phyloP scores from a whole-genome alignment of 2,329 filamentous ascomycete genomes.

The Penicillium sp. region DNA sequence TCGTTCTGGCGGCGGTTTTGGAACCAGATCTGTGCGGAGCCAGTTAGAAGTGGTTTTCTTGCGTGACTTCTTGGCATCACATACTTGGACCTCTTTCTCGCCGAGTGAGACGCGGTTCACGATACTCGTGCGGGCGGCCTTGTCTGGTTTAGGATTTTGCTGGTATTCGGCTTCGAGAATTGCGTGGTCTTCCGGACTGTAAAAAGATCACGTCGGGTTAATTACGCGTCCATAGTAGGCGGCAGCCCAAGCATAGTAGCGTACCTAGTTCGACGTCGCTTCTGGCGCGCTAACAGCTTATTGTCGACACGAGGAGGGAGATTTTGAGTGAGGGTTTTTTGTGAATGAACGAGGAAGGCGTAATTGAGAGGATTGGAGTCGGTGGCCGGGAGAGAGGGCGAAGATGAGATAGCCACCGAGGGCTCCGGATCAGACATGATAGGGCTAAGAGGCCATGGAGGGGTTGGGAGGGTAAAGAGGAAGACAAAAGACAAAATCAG shows the following conservation, averaged over 20 bases:
- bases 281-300: constrained; percentile 60
- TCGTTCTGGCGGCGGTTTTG: constrained; percentile 94
- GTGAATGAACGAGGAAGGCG: constrained; percentile 61
- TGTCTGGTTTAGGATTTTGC: constrained; percentile 86
- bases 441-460: constrained; percentile 18
- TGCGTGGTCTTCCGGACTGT: constrained; percentile 81
- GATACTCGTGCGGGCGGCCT: constrained; percentile 78
- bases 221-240: constrained; percentile 20
- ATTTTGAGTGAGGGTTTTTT: constrained; percentile 56
- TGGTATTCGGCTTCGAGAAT: constrained; percentile 83
- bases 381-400: constrained; percentile 33
- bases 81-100: constrained; percentile 94
- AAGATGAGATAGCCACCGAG: constrained; percentile 35
- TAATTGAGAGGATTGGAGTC: constrained; percentile 43
- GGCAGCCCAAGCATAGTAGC: constrained; percentile 15
- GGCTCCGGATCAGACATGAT: constrained; percentile 40
- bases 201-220: constrained; percentile 12
- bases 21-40: constrained; percentile 78
- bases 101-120: constrained; percentile 82
- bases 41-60: constrained; percentile 27
- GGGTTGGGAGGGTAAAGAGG: constrained; percentile 10
- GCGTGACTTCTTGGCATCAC: constrained; percentile 34
- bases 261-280: constrained; percentile 62
- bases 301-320: constrained; percentile 59
- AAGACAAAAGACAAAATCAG: constrained; percentile 6